Percentiles rank a stretch among this genome's conserved stretches.
These are phyloP conservation scores for Pythium dissotocum DNA, from an alignment of 352 stramenopile genomes.

Conservation along the genomic window DNA sequence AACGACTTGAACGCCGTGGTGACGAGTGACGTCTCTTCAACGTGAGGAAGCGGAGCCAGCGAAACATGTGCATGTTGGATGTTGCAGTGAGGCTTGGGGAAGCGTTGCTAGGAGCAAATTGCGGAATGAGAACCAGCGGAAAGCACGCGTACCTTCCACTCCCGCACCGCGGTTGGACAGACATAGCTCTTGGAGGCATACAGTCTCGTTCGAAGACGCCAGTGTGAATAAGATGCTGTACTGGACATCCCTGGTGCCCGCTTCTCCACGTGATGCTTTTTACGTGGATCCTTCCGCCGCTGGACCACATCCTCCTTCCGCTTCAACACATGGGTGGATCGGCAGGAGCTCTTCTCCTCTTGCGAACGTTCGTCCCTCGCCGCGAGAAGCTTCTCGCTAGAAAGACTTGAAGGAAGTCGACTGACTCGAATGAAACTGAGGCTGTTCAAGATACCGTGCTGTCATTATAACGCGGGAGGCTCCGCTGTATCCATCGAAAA, in stretches of 20 bases:
- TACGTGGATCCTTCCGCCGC: background rate
- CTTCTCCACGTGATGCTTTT: background rate
- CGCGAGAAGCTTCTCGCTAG: slow-evolving; percentile 3
- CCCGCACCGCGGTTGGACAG: background rate
- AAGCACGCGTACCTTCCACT: background rate
- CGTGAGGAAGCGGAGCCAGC: slow-evolving; percentile 24
- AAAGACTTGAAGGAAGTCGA: background rate
- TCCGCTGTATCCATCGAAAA: background rate
- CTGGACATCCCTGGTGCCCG: background rate
- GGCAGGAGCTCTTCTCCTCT: background rate
- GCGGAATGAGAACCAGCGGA: slow-evolving; percentile 3
- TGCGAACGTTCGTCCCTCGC: background rate
- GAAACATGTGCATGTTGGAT: slow-evolving; percentile 26
- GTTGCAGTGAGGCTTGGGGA: slow-evolving; percentile 1
- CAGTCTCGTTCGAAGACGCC: background rate
- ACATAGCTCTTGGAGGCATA: background rate
- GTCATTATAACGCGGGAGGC: background rate
- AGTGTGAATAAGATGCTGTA: background rate
- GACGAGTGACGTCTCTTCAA: slow-evolving; percentile 14
- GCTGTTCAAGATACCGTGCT: background rate
- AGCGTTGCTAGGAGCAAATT: background rate
- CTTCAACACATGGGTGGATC: slow-evolving; percentile 3
- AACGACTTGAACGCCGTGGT: slow-evolving; percentile 18
- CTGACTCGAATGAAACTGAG: background rate
- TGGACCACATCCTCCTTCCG: background rate